Conservation (phyloP, 352 stramenopile genomes). For the Phytophthora lateralis region DNA sequence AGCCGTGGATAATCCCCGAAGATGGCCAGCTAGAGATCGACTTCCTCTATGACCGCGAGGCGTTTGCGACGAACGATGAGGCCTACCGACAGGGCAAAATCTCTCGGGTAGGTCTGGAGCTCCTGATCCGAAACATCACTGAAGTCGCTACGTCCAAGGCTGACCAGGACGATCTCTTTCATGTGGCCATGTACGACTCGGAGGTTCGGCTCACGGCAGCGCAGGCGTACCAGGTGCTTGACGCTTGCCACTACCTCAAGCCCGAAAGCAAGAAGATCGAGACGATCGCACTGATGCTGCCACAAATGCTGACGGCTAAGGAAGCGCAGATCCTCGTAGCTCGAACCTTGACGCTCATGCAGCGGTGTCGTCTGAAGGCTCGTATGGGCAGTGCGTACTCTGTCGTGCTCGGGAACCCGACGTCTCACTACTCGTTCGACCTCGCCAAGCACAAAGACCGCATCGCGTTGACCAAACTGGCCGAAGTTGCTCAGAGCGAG, state of each 20-base stretch:
- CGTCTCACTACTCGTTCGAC: conserved; percentile 82
- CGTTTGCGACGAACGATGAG: conserved; percentile 63
- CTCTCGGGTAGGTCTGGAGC: conserved; percentile 65
- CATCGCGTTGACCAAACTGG: conserved; percentile 77
- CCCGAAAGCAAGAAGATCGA: conserved; percentile 61
- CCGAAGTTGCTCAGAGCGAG: conserved; percentile 83
- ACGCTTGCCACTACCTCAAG: conserved; percentile 72
- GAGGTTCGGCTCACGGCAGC: conserved; percentile 80
- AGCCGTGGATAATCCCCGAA: conserved; percentile 69
- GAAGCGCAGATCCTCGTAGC: conserved; percentile 78
- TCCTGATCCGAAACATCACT: conserved; percentile 78
- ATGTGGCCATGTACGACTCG: conserved; percentile 77
- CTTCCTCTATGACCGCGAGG: conserved; percentile 82
- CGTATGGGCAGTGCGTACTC: conserved; percentile 87
- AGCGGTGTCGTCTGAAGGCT: conserved; percentile 79
- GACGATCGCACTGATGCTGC: conserved; percentile 71
- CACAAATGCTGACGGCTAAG: conserved; percentile 85
- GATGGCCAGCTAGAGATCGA: conserved; percentile 69
- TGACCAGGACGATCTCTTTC: conserved; percentile 81
- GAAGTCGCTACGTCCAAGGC: conserved; percentile 52
- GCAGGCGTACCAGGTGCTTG: conserved; percentile 83
- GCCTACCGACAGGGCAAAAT: conserved; percentile 61
- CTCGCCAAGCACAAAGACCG: conserved; percentile 78
- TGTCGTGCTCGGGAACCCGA: conserved; percentile 84
- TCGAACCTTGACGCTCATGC: conserved; percentile 62